These are phyloP conservation scores for Neurospora sp. DNA, from an alignment of 495 filamentous ascomycete species.

Conservation along the genomic window DNA sequence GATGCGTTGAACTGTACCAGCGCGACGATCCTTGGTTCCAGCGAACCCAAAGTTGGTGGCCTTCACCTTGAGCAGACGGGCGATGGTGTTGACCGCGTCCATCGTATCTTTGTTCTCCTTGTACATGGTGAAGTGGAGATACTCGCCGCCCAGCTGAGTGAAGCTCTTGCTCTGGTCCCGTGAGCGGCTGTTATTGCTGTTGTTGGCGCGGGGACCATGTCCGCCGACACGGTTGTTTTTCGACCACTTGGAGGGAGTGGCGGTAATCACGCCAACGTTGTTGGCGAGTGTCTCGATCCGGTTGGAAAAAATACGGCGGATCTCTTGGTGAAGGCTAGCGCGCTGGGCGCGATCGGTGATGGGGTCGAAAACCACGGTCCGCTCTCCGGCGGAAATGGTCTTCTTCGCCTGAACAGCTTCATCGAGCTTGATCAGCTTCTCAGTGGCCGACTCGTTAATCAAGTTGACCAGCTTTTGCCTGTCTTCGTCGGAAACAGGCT, in stretches of 20 bases:
- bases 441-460: conserved; percentile 20
- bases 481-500: conserved; percentile 14
- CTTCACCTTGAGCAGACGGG: conserved; percentile 55
- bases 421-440: conserved; percentile 26
- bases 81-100: conserved; percentile 71
- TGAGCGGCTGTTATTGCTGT: conserved; percentile 16
- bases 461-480: conserved; percentile 13
- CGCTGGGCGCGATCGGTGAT: conserved; percentile 31
- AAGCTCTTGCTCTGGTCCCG: conserved; percentile 15
- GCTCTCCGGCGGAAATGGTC: conserved; percentile 9
- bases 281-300: conserved; percentile 22
- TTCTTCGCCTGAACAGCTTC: conserved; percentile 19
- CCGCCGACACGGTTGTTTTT: conserved; percentile 21
- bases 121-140: conserved; percentile 87
- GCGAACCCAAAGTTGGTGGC: conserved; percentile 69
- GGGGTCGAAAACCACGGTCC: conserved; percentile 19
- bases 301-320: conserved; percentile 33
- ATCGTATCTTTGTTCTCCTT: conserved; percentile 99
- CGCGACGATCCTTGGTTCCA: conserved; percentile 89
- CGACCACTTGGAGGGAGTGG: conserved; percentile 17
- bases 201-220: conserved; percentile 12
- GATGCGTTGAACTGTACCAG: conserved; percentile 76
- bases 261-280: conserved; percentile 23
- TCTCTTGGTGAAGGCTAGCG: conserved; percentile 31
- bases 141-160: conserved; percentile 53